Evolutionary conservation across 495 filamentous ascomycete genomes (phyloP).

Genomic region (Podospora anserina): DNA sequence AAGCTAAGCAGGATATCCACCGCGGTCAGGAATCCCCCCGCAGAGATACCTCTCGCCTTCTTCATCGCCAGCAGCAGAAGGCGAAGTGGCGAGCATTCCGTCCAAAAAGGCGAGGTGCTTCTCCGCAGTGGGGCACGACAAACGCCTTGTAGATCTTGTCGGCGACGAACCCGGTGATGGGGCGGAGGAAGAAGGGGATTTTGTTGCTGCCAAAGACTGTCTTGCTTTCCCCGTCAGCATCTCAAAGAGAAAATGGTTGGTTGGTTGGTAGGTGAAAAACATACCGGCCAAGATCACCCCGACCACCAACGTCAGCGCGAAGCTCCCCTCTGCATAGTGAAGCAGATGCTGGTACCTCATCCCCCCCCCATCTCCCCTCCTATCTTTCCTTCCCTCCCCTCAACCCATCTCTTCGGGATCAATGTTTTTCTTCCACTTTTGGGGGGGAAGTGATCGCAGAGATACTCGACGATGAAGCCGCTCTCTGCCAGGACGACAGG

Average conservation of each 20-base stretch:
- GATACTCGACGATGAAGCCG: slow-evolving; percentile 73
- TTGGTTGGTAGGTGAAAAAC: background rate
- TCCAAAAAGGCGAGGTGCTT: slow-evolving; percentile 72
- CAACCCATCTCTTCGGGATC: slow-evolving; percentile 60
- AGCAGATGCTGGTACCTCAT: slow-evolving; percentile 72
- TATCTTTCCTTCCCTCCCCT: slow-evolving; percentile 52
- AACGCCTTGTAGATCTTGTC: slow-evolving; percentile 57
- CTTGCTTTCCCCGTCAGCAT: no score
- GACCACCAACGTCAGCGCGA: slow-evolving; percentile 27
- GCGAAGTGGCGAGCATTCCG: slow-evolving; percentile 59
- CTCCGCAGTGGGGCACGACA: slow-evolving; percentile 61
- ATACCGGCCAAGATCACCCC: slow-evolving; percentile 21
- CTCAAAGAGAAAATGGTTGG: no score
- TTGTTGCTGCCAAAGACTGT: slow-evolving; percentile 19
- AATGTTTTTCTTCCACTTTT: slow-evolving; percentile 40
- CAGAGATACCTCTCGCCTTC: slow-evolving; percentile 56
- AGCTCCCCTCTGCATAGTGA: slow-evolving; percentile 70
- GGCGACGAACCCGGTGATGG: slow-evolving; percentile 64
- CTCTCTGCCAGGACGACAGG: slow-evolving; percentile 71
- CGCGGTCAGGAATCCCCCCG: slow-evolving; percentile 64
- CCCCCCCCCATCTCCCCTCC: slow-evolving; percentile 68
- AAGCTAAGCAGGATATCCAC: slow-evolving; percentile 82
- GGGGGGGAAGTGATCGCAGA: slow-evolving; percentile 65
- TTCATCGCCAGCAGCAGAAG: no score
- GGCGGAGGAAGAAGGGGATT: slow-evolving; percentile 82